Evolutionary conservation across 495 filamentous ascomycete genomes (phyloP), one percentile per base, ranked within the genome.

Genomic region (Lichenothelia convexa): DNA sequence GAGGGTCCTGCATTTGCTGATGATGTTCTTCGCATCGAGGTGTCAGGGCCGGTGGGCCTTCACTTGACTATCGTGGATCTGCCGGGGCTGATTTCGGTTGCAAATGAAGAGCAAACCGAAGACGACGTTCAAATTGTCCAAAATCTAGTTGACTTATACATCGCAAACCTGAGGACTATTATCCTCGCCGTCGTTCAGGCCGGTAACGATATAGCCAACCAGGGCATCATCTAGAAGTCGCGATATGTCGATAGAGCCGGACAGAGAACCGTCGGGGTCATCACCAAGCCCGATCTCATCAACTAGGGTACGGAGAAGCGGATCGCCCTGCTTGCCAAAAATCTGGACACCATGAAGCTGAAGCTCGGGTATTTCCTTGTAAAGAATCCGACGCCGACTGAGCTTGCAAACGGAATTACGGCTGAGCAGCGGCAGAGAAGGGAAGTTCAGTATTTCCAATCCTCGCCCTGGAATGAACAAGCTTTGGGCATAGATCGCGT

Each of bases 261-360:
- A 5, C 13, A 38, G 20, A 21, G 40, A 7, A 42, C 40, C 4
- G 18, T 42, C 5, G 40, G 40, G 17, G 38, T 13, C 2, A 4
- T 31, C 15, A 32, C 3, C 16, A 13, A 24, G 34, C 36, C 19
- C 26, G 30, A 40, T 45, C 54, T 61, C 3, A 56, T 61, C 35
- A 60, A 58, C 22, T 21, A 18, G 1, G 44, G 46, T 0, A 53
- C 58, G 0, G 51, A 61, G 29, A 16, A 22, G 6, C 44, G 50
- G 16, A 44, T 61, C 34, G 53, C 54, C 18, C 38, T 45, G 1
- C 29, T 64, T 5, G 59, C 53, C 0, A 61, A 60, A 13, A 63
- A 61, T 29, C 5, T 38, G 23, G 41, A 43, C 18, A 43, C 41
- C 16, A 43, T 35, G 8, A 43, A 39, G 36, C 41, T 43, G 5